Conservation (phyloP, 1,284 basidiomycete genomes). For the Ustilago nuda region DNA sequence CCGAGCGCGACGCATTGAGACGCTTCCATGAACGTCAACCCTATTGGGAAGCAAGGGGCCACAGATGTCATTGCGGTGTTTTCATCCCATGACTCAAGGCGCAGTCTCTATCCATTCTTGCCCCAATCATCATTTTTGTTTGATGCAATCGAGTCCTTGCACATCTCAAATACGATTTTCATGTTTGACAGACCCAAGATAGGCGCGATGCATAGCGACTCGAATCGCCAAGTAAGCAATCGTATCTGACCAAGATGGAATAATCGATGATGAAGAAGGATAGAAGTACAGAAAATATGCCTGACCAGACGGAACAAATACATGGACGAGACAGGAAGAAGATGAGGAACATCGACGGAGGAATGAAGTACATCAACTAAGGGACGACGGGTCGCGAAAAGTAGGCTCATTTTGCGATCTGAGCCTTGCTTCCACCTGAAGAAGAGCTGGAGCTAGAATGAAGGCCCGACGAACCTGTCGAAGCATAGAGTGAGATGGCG, state of each 20-base stretch:
- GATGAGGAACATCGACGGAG: neutral
- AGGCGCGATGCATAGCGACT: neutral
- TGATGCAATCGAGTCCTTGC: neutral
- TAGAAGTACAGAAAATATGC: conserved; percentile 2
- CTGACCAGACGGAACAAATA: conserved; percentile 15
- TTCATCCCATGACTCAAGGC: neutral
- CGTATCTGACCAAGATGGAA: neutral
- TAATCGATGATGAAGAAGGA: neutral
- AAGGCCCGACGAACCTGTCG: conserved; percentile 25
- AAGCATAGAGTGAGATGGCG: conserved; percentile 47
- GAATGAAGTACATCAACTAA: neutral
- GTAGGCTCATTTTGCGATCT: conserved; percentile 22
- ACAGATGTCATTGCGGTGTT: neutral
- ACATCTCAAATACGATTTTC: neutral
- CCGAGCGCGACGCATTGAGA: neutral
- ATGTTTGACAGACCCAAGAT: neutral
- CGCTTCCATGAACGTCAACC: neutral
- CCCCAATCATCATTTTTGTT: neutral
- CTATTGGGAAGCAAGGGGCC: neutral
- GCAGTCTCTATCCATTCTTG: neutral
- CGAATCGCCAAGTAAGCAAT: neutral
- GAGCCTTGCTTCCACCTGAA: conserved; percentile 14
- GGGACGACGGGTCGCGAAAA: neutral
- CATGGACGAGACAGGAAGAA: neutral
- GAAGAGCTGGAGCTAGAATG: conserved; percentile 29